These are phyloP conservation scores for Neltuma alba DNA, from an alignment of 306 rosid genomes.

Conservation along the genomic window DNA sequence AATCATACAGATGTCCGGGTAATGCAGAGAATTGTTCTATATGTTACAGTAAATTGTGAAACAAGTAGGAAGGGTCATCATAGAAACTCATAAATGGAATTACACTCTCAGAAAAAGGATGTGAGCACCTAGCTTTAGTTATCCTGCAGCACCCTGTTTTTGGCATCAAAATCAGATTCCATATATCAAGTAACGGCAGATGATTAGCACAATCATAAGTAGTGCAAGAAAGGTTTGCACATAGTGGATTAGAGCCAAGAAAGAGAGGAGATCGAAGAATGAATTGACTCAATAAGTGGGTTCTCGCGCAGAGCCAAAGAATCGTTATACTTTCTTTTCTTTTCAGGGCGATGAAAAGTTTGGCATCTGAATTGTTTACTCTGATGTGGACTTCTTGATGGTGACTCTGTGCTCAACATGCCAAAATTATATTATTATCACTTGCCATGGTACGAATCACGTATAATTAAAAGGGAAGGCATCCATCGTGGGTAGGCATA, in stretches of 20 bases:
- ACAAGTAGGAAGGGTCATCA: background rate
- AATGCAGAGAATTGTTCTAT: background rate
- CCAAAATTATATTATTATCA: background rate
- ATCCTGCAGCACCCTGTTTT: background rate
- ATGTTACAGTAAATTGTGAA: background rate
- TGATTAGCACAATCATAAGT: background rate
- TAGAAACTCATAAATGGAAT: background rate
- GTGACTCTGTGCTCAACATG: background rate
- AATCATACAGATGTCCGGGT: background rate
- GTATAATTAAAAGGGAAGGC: slow-evolving; percentile 1
- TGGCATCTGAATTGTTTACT: slow-evolving; percentile 19
- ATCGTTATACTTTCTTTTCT: background rate
- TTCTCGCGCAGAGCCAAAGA: background rate
- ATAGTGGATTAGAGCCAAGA: background rate
- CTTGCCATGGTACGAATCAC: background rate
- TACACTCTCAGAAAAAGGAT: background rate
- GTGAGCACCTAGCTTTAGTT: background rate
- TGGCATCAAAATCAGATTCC: slow-evolving; percentile 20
- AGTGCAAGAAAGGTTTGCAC: background rate
- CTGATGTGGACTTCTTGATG: slow-evolving; percentile 13
- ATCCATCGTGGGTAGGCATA: background rate
- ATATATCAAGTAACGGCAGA: background rate
- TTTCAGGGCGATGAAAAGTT: background rate
- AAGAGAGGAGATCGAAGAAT: slow-evolving; percentile 12
- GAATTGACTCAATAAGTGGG: slow-evolving; percentile 3